Evolutionary conservation across 2,329 filamentous ascomycete genomes (phyloP).

Genomic region (Cercospora canescens): DNA sequence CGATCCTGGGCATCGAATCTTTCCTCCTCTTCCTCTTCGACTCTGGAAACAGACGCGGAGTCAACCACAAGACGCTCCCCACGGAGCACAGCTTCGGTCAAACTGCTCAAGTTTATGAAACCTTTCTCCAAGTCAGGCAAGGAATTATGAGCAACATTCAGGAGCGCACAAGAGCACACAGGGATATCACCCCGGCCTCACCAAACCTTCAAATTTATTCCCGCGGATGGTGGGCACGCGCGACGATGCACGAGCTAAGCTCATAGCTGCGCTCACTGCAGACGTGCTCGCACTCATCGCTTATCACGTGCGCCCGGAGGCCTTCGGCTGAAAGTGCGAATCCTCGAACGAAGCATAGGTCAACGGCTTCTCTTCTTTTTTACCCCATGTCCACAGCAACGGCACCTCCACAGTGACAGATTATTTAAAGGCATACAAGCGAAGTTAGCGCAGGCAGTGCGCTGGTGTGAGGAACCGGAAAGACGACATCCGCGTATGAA

Average conservation of each 20-base stretch:
- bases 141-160: not conserved
- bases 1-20: not conserved
- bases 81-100: not conserved
- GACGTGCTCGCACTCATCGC: not conserved
- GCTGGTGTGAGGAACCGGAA: not conserved
- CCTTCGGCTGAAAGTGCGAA: not conserved
- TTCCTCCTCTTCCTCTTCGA: not conserved
- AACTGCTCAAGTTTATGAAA: slow-evolving; percentile 1
- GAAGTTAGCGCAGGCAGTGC: not conserved
- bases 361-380: not conserved
- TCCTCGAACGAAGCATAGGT: not conserved
- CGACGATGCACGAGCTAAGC: not conserved
- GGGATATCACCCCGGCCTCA: not conserved
- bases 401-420: not conserved
- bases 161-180: not conserved
- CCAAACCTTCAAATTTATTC: not conserved
- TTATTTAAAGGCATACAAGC: not conserved
- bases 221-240: not conserved
- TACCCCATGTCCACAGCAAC: no score
- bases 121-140: not conserved
- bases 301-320: not conserved
- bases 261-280: not conserved
- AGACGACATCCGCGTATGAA: not conserved
- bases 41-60: not conserved
- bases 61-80: not conserved